phyloP scores from a whole-genome alignment of 257 asterid species.

The Solanum ossicruentum region DNA sequence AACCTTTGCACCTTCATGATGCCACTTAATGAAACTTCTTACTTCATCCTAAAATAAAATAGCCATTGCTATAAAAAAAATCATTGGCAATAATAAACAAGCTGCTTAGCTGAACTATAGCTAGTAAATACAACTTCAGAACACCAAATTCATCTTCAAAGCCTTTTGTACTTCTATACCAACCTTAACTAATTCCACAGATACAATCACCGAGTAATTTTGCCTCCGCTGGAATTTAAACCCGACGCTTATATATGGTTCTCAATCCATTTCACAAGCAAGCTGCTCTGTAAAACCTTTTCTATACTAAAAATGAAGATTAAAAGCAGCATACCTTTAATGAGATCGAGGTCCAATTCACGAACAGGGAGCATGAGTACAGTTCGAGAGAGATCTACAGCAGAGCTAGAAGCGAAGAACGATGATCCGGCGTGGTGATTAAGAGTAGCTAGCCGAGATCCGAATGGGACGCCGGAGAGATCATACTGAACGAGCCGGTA shows the following conservation, averaged over 20 bases:
- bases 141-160: background rate
- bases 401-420: slow-evolving; percentile 19
- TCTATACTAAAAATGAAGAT: background rate
- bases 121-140: background rate
- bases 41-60: background rate
- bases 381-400: slow-evolving; percentile 80
- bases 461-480: slow-evolving; percentile 75
- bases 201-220: no score
- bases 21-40: background rate
- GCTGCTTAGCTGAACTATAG: background rate
- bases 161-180: background rate
- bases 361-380: slow-evolving; percentile 86
- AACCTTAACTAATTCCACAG: no score
- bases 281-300: no score
- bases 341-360: slow-evolving; percentile 72
- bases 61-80: background rate
- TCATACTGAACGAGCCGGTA: slow-evolving; percentile 96
- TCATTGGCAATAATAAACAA: background rate
- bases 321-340: slow-evolving; percentile 29
- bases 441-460: slow-evolving; percentile 82
- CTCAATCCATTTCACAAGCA: no score
- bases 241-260: no score
- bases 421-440: slow-evolving; percentile 95
- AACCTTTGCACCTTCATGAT: background rate
- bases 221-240: no score